These are phyloP conservation scores for Sporisorium graminicola DNA, from an alignment of 1,284 basidiomycete species.

Conservation along the genomic window DNA sequence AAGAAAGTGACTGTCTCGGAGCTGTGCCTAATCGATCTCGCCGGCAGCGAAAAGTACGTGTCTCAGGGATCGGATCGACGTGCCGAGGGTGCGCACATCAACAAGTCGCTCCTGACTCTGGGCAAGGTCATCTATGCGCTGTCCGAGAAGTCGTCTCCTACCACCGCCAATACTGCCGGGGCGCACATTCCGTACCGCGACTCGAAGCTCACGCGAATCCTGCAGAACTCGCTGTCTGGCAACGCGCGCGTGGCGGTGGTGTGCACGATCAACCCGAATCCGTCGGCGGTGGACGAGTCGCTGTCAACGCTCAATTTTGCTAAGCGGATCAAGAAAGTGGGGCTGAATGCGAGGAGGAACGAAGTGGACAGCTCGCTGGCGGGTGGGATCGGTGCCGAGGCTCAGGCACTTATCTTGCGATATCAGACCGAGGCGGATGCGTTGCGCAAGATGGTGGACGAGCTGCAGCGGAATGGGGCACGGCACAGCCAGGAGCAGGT, in stretches of 20 bases:
- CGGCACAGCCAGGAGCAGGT: slow-evolving; percentile 5
- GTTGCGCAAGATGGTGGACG: slow-evolving; percentile 54
- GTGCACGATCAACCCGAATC: slow-evolving; percentile 78
- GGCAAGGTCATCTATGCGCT: slow-evolving; percentile 68
- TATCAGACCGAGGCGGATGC: slow-evolving; percentile 63
- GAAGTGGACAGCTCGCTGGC: slow-evolving; percentile 75
- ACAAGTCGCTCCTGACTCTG: slow-evolving; percentile 71
- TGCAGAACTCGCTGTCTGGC: slow-evolving; percentile 93
- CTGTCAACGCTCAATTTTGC: slow-evolving; percentile 90
- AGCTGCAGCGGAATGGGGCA: slow-evolving; percentile 28
- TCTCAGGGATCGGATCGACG: slow-evolving; percentile 56
- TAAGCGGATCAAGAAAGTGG: slow-evolving; percentile 81
- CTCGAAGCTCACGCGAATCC: slow-evolving; percentile 89
- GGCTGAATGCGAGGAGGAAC: slow-evolving; percentile 89
- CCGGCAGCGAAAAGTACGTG: slow-evolving; percentile 89
- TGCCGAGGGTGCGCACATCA: slow-evolving; percentile 73
- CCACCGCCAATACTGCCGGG: background rate
- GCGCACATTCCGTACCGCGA: slow-evolving; percentile 91
- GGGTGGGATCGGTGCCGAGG: slow-evolving; percentile 52
- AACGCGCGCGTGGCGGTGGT: slow-evolving; percentile 96
- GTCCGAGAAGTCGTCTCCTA: slow-evolving; percentile 52
- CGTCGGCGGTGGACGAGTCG: slow-evolving; percentile 78
- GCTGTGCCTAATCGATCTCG: slow-evolving; percentile 91
- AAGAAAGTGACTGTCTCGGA: slow-evolving; percentile 63
- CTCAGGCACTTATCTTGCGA: slow-evolving; percentile 59